Evolutionary conservation across 192 early-diverging fungal genomes (phyloP), one percentile per base, ranked within the genome.

Genomic region (Backusella mclennaniae): DNA sequence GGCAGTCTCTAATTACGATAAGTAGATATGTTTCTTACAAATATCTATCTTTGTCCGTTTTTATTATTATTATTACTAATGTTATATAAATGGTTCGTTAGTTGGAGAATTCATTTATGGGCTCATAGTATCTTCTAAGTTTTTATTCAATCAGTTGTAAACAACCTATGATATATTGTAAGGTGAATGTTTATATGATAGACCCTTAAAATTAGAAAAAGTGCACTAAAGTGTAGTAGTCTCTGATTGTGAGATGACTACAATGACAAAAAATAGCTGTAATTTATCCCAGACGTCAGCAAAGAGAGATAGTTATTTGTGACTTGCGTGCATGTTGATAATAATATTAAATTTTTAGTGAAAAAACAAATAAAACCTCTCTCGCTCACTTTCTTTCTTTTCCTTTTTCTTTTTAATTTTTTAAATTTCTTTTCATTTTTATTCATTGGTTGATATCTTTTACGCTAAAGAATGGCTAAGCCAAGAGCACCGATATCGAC

Each of bases 341-440:
- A 63, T 63, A 49, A 49, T 63, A 63, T 29, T 63, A 63, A 56
- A 63, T 63, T 63, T 63, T 63, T 63, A 63, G 26, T 63, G 56
- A 29, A 63, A 63, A 63, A 63, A 63, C 8, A 63, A 63, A 63
- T 63, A 63, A 63, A 63, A 63, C 11, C 23, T 26, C 56, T 53
- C n/a, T 56, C 8, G 21, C 8, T 56, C 53, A 26, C 53, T 56
- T 56, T 56, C 21, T 56, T n/a, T 56, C 21, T 26, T 53, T 56
- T 56, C 19, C 21, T 59, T 59, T 59, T 12, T 21, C 23, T 63
- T 29, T 63, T 63, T 29, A 26, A 49, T 49, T 49, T 49, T 19
- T 49, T 63, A 56, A 21, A 56, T 9, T 12, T 26, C n/a, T 23
- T 4, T 26, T 56, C 52, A 23, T 56, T 63, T 63, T 63, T 63